These are phyloP conservation scores for Hymenoscyphus infarciens DNA, from an alignment of 2,329 filamentous ascomycete species.

Conservation along the genomic window DNA sequence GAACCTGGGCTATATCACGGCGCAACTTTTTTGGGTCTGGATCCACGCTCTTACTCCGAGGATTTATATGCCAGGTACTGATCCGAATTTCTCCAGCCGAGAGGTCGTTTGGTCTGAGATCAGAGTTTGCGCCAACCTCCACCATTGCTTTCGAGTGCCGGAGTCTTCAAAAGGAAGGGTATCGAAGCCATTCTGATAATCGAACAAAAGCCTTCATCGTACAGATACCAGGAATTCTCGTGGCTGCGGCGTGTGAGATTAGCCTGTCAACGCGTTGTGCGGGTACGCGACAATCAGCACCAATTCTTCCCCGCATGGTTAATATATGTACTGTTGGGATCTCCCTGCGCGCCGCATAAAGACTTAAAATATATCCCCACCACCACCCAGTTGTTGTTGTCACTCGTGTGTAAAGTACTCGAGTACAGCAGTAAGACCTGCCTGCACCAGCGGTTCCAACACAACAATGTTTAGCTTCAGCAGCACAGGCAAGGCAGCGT, in stretches of 20 bases:
- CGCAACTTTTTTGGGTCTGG: neutral
- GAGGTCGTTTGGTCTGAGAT: constrained; percentile 3
- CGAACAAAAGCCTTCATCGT: neutral
- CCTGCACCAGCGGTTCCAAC: constrained; percentile 13
- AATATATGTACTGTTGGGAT: constrained; percentile 14
- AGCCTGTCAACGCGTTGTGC: constrained; percentile 12
- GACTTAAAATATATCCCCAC: constrained; percentile 14
- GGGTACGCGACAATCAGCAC: constrained; percentile 14
- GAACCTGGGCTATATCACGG: constrained; percentile 16
- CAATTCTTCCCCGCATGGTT: constrained; percentile 11
- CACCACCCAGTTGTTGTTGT: constrained; percentile 7
- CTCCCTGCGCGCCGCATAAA: constrained; percentile 15
- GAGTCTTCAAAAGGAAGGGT: neutral
- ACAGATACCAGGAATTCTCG: constrained; percentile 11
- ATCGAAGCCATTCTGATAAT: constrained; percentile 4
- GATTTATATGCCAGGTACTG: constrained; percentile 11
- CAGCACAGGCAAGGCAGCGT: constrained; percentile 19
- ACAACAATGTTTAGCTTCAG: constrained; percentile 27
- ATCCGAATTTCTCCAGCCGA: constrained; percentile 12
- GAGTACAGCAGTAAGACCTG: neutral
- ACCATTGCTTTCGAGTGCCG: constrained; percentile 1
- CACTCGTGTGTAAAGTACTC: constrained; percentile 2
- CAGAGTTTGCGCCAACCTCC: constrained; percentile 7
- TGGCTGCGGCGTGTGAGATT: constrained; percentile 14
- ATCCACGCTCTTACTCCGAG: constrained; percentile 10